phyloP scores from a whole-genome alignment of 192 early-diverging fungal species.

The Entomortierella parvispora region DNA sequence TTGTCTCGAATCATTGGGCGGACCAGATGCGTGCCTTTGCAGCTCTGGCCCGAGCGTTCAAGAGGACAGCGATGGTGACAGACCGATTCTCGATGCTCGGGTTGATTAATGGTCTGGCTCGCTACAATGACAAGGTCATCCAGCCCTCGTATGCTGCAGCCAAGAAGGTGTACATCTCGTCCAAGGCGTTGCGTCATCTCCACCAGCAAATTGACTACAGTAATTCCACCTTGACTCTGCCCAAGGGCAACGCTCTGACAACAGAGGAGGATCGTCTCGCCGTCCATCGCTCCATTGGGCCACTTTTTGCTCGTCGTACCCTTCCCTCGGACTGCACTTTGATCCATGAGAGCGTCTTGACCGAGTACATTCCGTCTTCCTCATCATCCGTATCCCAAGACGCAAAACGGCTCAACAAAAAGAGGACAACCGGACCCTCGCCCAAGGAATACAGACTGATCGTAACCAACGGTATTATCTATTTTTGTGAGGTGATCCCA shows the following conservation, averaged over 20 bases:
- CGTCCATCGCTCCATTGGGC: background rate
- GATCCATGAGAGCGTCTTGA: constrained; percentile 13
- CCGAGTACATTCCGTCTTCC: constrained; percentile 10
- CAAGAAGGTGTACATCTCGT: background rate
- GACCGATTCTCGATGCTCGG: constrained; percentile 9
- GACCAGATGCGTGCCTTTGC: too few relatives aligned
- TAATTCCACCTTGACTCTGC: constrained; percentile 9
- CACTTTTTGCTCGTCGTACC: constrained; percentile 7
- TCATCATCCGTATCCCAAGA: background rate
- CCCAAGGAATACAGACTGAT: constrained; percentile 39
- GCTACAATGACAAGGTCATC: constrained; percentile 11
- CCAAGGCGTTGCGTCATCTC: constrained; percentile 6
- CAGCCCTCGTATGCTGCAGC: background rate
- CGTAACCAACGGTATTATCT: constrained; percentile 23
- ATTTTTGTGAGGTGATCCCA: constrained; percentile 27
- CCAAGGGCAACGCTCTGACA: constrained; percentile 37
- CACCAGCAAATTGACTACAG: constrained; percentile 35
- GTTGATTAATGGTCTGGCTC: background rate
- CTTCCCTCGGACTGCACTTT: constrained; percentile 3
- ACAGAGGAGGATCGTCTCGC: constrained; percentile 26
- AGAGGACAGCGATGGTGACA: background rate
- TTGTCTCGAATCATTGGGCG: too few relatives aligned
- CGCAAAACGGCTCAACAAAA: constrained; percentile 10
- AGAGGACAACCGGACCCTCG: background rate
- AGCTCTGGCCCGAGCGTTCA: too few relatives aligned